Base-by-base conservation (phyloP, 2,329 filamentous ascomycete species). In the Aureobasidium sp. region DNA sequence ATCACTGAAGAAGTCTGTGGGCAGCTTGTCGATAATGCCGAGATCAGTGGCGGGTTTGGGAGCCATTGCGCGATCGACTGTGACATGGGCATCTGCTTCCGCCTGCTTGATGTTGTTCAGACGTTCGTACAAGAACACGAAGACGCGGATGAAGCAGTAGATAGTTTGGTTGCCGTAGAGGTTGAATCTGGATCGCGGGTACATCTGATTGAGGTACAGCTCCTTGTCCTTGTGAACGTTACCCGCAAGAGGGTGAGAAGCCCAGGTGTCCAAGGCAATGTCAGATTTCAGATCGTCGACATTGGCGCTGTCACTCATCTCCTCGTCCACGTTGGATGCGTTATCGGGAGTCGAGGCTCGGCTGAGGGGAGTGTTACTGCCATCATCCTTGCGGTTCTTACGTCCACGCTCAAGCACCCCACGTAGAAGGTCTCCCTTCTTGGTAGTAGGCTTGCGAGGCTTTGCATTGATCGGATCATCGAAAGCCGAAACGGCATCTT, bases 91-190 rank as follows among this genome's bases (percentile, higher is more conserved):
- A 39, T 84, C 80, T 3, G 79, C 77, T 62, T 87, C 86, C 64
- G 85, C 85, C 55, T 84, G 77, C 73, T 97, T 97, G 68, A 97
- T 82, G 56, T 86, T 86, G 58, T 85, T 76, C 12, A 98, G 77
- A 35, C 93, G 84, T 63, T 84, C 81, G 70, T 95, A 97, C 4
- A 98, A 75, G n/a, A 86, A 86, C 65, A 95, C 83, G 67, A 98
- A 93, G 57, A 95, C 84, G 61, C 86, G 88, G 74, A 98, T 86
- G 76, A 98, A 97, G 70, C 93, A 90, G 66, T 90, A 95, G 56
- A 98, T 85, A 3, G 86, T 88, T 62, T 89, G 81, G 68, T 96
- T 97, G 67, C 85, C 85, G 73, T 94, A 98, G 66, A 97, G 82
- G 66, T 91, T 91, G 74, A 89, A 95, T 70, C 81, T 84, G 10